A percentile compares a stretch with the other conserved stretches of the same genome.
Conservation (phyloP, 2,329 filamentous ascomycete genomes). For the Epichloe scottii region DNA sequence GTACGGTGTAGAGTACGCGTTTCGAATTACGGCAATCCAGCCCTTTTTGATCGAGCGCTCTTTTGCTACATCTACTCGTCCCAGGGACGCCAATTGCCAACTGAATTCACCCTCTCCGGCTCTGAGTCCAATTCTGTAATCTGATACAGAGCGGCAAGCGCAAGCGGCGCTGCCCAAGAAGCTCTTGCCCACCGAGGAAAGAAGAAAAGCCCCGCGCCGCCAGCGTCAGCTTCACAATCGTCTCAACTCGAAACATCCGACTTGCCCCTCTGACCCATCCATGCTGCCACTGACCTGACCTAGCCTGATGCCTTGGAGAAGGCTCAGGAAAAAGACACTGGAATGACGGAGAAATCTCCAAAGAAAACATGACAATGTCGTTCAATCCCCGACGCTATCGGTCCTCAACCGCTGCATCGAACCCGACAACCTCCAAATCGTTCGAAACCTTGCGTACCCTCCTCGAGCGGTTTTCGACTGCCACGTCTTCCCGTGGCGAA, state of each 20-base stretch:
- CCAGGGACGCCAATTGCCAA: background rate
- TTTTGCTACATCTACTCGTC: background rate
- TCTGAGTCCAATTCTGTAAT: background rate
- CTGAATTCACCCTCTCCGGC: background rate
- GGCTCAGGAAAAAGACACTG: conserved; percentile 18
- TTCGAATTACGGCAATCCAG: background rate
- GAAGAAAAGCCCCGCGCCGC: background rate
- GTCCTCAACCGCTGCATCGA: conserved; percentile 51
- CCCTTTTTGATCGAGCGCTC: background rate
- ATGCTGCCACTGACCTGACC: conserved; percentile 21
- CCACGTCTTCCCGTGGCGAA: conserved; percentile 19
- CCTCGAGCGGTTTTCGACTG: conserved; percentile 32
- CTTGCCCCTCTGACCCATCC: conserved; percentile 14
- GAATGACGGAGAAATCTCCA: conserved; percentile 2
- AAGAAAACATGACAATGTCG: conserved; percentile 31
- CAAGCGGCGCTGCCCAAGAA: conserved; percentile 3
- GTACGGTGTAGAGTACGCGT: too few species aligned
- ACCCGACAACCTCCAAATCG: conserved; percentile 44
- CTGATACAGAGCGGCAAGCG: conserved; percentile 6
- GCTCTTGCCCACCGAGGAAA: background rate
- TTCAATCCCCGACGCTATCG: conserved; percentile 44
- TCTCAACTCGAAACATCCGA: background rate
- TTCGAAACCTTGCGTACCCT: conserved; percentile 45
- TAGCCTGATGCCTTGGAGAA: conserved; percentile 25
- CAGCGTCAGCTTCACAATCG: background rate